phyloP scores from a whole-genome alignment of 2,329 filamentous ascomycete species.

The Exophiala bonariae region DNA sequence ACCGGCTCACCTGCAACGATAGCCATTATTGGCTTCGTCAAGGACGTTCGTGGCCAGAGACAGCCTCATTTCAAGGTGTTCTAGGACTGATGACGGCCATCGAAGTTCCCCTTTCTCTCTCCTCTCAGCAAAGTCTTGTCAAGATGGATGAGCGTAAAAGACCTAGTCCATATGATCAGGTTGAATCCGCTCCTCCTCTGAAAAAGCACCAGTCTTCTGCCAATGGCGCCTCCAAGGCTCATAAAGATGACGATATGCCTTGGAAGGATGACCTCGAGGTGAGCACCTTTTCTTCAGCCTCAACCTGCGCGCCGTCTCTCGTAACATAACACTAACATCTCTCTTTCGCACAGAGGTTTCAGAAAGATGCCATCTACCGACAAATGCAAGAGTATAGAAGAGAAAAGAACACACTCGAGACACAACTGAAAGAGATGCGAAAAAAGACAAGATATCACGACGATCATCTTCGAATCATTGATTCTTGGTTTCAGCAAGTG shows the following conservation, averaged over 20 bases:
- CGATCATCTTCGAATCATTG: slow-evolving; percentile 85
- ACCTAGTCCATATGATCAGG: slow-evolving; percentile 75
- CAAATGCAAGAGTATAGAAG: slow-evolving; percentile 99
- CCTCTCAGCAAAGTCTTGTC: slow-evolving; percentile 70
- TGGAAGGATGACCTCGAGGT: slow-evolving; percentile 73
- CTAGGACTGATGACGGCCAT: slow-evolving; percentile 83
- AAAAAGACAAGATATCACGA: slow-evolving; percentile 81
- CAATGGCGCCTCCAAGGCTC: slow-evolving; percentile 66
- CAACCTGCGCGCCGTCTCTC: slow-evolving; percentile 2
- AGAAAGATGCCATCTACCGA: slow-evolving; percentile 94
- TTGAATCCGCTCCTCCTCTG: slow-evolving; percentile 82
- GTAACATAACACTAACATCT: slow-evolving; percentile 7
- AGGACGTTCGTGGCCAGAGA: slow-evolving; percentile 8
- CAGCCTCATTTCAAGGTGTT: slow-evolving; percentile 18
- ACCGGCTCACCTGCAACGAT: slow-evolving; percentile 1
- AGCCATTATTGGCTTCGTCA: slow-evolving; percentile 6
- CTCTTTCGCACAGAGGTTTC: slow-evolving; percentile 64
- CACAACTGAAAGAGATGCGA: slow-evolving; percentile 75
- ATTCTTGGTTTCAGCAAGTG: slow-evolving; percentile 94
- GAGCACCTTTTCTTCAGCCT: slow-evolving; percentile 49
- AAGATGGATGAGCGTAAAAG: slow-evolving; percentile 99
- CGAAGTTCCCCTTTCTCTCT: slow-evolving; percentile 67
- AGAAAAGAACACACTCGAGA: slow-evolving; percentile 78
- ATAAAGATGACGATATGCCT: slow-evolving; percentile 67
- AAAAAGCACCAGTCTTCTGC: slow-evolving; percentile 80